Base-by-base conservation (phyloP, 2,329 filamentous ascomycete species). In the Camptophora hylomeconis region DNA sequence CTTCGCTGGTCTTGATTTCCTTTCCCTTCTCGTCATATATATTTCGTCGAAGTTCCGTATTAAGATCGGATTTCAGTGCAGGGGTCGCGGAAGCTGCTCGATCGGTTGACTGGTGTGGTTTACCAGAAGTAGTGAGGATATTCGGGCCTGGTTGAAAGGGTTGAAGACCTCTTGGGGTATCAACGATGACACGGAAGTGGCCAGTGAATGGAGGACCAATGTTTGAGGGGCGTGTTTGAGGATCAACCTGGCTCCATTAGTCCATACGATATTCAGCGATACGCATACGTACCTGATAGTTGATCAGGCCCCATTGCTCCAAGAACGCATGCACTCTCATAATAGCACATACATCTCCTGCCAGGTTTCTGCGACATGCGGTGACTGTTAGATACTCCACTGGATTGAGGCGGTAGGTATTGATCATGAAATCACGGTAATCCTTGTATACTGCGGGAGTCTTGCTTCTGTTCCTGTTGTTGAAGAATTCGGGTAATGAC, bases 391-490 rank as follows among this genome's bases (percentile, higher is more conserved):
- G 67, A 50, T 98, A 98, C 55, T 98, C 89, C 30, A 84, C 71
- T 4, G 89, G 89, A 51, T 95, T 98, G 32, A 98, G 63, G 20
- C 89, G 78, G 58, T 98, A 98, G 9, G 89, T 95, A 61, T 98
- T 98, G 61, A 98, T 84, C 89, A 98, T 98, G 52, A 98, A 98
- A 51, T 98, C 89, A 45, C 89, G 78, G 57, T 98, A 98, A 52
- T 98, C 89, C 58, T 95, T 95, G 65, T 98, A 98, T 13, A 95
- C 82, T 26, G 84, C 77, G 1, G 84, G 80, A 0, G 89, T 98
- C 62, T 98, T 98, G 73, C 89, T 95, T 47, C 89, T 79, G 58
- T 98, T 98, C 36, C 89, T 75, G 54, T 75, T 87, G 62, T 98
- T 98, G 71, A 98, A 98, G 60, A 95, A 98, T 54, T 98, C 89